These are phyloP conservation scores for Dryas alaskensis DNA, from an alignment of 306 rosid genomes.

Conservation along the genomic window DNA sequence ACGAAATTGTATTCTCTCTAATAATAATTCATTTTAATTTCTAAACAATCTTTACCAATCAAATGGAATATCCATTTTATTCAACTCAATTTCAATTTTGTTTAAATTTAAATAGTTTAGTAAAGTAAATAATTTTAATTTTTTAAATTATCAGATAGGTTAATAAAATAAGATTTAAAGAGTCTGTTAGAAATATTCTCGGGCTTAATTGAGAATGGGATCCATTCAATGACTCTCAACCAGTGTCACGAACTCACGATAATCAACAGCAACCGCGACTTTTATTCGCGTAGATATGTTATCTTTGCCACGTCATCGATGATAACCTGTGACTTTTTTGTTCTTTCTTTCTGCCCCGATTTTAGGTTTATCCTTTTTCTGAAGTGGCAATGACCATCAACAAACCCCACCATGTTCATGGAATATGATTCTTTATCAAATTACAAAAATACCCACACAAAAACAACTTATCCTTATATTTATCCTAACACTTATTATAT, in stretches of 20 bases:
- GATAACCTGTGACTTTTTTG: background rate
- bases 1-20: no score
- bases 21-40: no score
- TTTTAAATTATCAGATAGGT: no score
- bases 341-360: constrained; percentile 9
- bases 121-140: no score
- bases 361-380: constrained; percentile 9
- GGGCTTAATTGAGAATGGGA: background rate
- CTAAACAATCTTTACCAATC: no score
- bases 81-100: no score
- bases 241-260: constrained; percentile 10
- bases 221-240: background rate
- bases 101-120: no score
- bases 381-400: background rate
- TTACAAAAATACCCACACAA: background rate
- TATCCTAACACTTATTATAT: background rate
- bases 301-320: background rate
- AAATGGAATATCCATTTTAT: no score
- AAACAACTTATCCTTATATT: background rate
- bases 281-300: background rate
- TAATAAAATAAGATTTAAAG: no score
- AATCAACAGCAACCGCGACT: background rate
- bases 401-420: background rate
- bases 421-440: background rate
- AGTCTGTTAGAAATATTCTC: no score